Conservation (phyloP, 1,284 basidiomycete species). For the Malassezia restricta region DNA sequence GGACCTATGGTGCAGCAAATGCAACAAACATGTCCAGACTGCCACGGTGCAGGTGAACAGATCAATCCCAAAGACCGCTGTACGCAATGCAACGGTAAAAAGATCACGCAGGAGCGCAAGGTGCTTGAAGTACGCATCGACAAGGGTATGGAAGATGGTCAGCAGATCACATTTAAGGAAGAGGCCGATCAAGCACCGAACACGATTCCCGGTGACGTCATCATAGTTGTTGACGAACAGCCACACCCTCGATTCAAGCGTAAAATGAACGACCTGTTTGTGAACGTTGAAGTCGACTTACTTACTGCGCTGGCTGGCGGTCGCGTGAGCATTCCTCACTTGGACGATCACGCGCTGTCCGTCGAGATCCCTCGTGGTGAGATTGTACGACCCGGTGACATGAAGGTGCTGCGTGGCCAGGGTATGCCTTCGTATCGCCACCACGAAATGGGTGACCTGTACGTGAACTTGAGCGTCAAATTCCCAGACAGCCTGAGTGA, state of each 20-base stretch:
- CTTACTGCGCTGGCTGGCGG: slow-evolving; percentile 89
- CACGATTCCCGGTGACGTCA: slow-evolving; percentile 82
- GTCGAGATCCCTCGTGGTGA: slow-evolving; percentile 73
- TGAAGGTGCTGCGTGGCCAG: slow-evolving; percentile 84
- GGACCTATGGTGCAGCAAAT: slow-evolving; percentile 99
- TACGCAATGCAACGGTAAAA: slow-evolving; percentile 87
- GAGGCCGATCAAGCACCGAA: slow-evolving; percentile 93
- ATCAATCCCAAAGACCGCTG: slow-evolving; percentile 91
- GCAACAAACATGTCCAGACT: slow-evolving; percentile 87
- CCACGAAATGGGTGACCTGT: slow-evolving; percentile 90
- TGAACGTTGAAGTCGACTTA: slow-evolving; percentile 78
- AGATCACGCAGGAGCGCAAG: slow-evolving; percentile 87
- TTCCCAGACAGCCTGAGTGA: slow-evolving; percentile 78
- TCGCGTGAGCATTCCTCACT: slow-evolving; percentile 75
- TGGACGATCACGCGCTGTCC: slow-evolving; percentile 79
- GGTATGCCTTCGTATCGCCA: slow-evolving; percentile 98
- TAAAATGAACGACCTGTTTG: slow-evolving; percentile 81
- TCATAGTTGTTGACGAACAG: slow-evolving; percentile 95
- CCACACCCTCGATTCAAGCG: slow-evolving; percentile 81
- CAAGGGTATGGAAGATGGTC: slow-evolving; percentile 97
- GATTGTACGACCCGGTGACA: slow-evolving; percentile 77
- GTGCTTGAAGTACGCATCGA: slow-evolving; percentile 97
- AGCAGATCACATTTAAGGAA: slow-evolving; percentile 84
- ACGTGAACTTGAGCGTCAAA: slow-evolving; percentile 70
- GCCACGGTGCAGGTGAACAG: slow-evolving; percentile 77